Conservation (phyloP, 768 basidiomycete genomes). For the Mycena venus region DNA sequence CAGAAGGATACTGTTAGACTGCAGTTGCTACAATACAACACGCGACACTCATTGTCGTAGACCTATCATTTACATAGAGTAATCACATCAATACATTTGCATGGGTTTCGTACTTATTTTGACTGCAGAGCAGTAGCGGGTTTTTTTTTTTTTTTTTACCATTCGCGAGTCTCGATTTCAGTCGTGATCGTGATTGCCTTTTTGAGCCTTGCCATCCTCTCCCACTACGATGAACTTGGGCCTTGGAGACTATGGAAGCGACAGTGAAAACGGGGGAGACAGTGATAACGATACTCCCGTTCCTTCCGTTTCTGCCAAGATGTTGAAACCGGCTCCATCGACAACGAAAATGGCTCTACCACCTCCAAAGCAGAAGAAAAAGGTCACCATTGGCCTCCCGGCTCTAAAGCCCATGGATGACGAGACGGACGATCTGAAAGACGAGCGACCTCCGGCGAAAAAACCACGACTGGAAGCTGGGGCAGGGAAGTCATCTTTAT, state of each 20-base stretch:
- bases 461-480: conserved; percentile 66
- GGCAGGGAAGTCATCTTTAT: conserved; percentile 72
- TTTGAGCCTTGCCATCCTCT: not conserved
- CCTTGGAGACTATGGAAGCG: conserved; percentile 84
- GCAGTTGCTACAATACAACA: conserved; percentile 28
- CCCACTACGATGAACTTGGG: conserved; percentile 68
- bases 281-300: conserved; percentile 48
- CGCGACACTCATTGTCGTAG: conserved; percentile 16
- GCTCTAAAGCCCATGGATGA: conserved; percentile 53
- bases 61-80: conserved; percentile 25
- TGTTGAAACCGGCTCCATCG: conserved; percentile 20
- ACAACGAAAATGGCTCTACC: conserved; percentile 30
- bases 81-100: conserved; percentile 8
- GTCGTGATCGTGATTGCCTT: conserved; percentile 8
- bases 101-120: not conserved
- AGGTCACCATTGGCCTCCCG: conserved; percentile 73
- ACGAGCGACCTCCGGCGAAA: conserved; percentile 69
- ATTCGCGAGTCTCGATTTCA: too few species aligned
- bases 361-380: conserved; percentile 64
- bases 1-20: conserved; percentile 31
- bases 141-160: not conserved
- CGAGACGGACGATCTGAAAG: conserved; percentile 51
- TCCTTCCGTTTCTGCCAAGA: not conserved
- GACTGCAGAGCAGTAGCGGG: not conserved
- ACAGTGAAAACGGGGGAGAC: conserved; percentile 72